Base-by-base conservation (phyloP, 1,284 basidiomycete species). In the Boletus smithii region DNA sequence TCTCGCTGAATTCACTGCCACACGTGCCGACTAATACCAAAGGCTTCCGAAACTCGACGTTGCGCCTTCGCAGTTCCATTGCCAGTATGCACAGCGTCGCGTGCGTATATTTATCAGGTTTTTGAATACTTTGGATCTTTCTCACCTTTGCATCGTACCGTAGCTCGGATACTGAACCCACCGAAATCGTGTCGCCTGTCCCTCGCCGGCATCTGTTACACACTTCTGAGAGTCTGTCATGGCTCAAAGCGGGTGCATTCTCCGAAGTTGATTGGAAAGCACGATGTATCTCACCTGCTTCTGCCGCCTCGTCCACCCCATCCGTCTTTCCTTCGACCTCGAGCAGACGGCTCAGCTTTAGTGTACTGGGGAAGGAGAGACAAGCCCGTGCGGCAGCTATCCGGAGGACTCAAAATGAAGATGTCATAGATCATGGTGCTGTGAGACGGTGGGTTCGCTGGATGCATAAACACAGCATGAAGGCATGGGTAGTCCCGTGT, bases 381-480 rank as follows among this genome's bases (percentile, higher is more conserved):
- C 58, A 50, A 30, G 49, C 57, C 17, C 60, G 50, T 34, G 60
- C 47, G 27, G 43, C 53, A n/a, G 50, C 46, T 14, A 34, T 53
- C 16, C 35, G 32, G 8, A 53, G 41, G 23, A 31, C 17, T 16
- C 45, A 58, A 46, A 46, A 45, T 32, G 53, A 54, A 38, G 46
- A 60, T 14, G 54, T 46, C 7, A 63, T 54, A 13, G 68, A 76
- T 43, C 63, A 68, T n/a, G 73, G 72, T 13, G 77, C 80, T 65
- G 84, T 74, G 6, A 73, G 76, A 50, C 64, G 81, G 26, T 86
- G 81, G 79, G 71, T 88, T 41, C 72, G 81, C 34, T 89, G 84
- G 86, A 84, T 90, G 82, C 84, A 88, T 53, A 81, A 75, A 53
- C 72, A 77, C 37, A 75, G 74, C n/a, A 64, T 85, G 63, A 80